phyloP scores from a whole-genome alignment of 768 basidiomycete genomes.

The Phlebiopsis flavidoalba region DNA sequence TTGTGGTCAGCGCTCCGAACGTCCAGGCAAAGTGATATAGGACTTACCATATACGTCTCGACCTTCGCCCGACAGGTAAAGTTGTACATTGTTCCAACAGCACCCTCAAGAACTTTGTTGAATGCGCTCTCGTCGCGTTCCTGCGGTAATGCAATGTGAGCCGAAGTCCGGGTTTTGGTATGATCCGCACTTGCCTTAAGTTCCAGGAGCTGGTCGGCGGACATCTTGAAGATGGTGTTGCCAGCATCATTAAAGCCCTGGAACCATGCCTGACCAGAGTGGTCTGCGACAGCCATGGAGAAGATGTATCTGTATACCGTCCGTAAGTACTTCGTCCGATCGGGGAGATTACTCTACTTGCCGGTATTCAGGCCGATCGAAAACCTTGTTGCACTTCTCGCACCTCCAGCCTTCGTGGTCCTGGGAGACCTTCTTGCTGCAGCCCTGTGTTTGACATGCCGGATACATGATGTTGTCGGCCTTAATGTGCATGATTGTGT shows the following conservation, averaged over 20 bases:
- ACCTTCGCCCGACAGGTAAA: constrained; percentile 84
- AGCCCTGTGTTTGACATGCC: constrained; percentile 74
- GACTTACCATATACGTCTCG: constrained; percentile 76
- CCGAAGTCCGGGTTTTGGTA: neutral
- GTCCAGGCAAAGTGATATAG: neutral
- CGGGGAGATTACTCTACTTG: constrained; percentile 30
- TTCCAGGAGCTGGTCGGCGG: constrained; percentile 73
- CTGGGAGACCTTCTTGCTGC: constrained; percentile 87
- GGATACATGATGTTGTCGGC: constrained; percentile 80
- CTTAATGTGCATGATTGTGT: constrained; percentile 86
- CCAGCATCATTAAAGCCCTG: constrained; percentile 96
- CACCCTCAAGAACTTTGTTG: constrained; percentile 53
- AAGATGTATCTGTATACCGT: constrained; percentile 61
- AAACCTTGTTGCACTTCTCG: constrained; percentile 83
- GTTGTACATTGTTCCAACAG: constrained; percentile 68
- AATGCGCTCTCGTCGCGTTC: constrained; percentile 56
- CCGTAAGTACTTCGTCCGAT: neutral
- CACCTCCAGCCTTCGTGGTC: constrained; percentile 77
- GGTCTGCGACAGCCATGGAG: constrained; percentile 83
- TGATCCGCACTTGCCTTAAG: constrained; percentile 47
- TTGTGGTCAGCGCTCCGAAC: neutral
- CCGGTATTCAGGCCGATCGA: constrained; percentile 74
- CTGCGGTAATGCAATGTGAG: constrained; percentile 28
- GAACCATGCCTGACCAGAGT: constrained; percentile 86
- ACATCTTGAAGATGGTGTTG: constrained; percentile 64